Base-by-base conservation (phyloP, 495 filamentous ascomycete species). In the Podospora sp. region DNA sequence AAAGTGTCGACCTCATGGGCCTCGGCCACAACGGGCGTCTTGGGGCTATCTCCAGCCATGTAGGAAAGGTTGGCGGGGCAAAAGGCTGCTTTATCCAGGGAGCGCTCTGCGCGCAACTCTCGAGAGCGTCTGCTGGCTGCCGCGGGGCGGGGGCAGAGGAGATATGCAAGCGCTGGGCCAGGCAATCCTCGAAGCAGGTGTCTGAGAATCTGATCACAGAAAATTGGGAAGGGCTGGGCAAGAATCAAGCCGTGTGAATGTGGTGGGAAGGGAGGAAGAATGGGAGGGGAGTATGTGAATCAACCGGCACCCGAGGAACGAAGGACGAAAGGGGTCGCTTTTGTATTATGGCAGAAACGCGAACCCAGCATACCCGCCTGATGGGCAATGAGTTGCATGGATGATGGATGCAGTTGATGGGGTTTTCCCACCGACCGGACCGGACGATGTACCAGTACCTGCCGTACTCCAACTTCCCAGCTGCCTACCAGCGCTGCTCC, bases 1-100 rank as follows among this genome's bases (percentile, higher is more conserved):
- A 87, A 95, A 18, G 91, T 96, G 78, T 93, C 89, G 69, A 93
- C 91, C 75, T 91, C 82, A 79, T 95, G 92, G 72, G 93, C 91
- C 82, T 96, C 93, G 57, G 84, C 84, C 66, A 96, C 92, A 80
- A 93, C 92, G 4, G 87, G 82, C 74, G 83, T 80, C 76, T 86
- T 85, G 68, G 83, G 81, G 62, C 85, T 80, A 63, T 56, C 76
- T 77, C 91, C 89, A 74, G 87, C 88, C 91, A 95, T 94, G 71
- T 62, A 82, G 80, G 78, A 70, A 68, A 68, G 70, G 27, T 58
- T 27, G 52, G 74, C 63, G 69, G 61, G 73, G 63, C 20, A 58
- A 36, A 46, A 26, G 27, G 24, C 63, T 25, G 50, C 46, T 63
- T 29, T 33, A 36, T 6, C 33, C 46, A 62, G 20, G 59, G 27